These are phyloP conservation scores for Boletus rex-veris DNA, from an alignment of 768 basidiomycete genomes.

Conservation along the genomic window DNA sequence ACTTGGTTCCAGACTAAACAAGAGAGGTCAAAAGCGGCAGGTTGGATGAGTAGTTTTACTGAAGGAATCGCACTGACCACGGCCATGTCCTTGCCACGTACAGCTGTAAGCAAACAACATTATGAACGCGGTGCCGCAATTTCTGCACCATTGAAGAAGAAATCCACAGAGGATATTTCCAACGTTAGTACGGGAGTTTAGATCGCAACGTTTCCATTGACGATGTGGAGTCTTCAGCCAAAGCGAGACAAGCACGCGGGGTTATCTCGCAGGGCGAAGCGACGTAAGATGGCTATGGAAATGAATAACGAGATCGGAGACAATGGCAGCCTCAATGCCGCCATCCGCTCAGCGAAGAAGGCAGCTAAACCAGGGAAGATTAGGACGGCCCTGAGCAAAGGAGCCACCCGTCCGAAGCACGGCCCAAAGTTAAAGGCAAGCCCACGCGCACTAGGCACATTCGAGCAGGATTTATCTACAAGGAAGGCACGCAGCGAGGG, in stretches of 20 bases:
- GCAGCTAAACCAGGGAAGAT: constrained; percentile 71
- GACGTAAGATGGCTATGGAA: constrained; percentile 83
- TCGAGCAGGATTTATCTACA: constrained; percentile 59
- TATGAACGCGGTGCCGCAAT: constrained; percentile 57
- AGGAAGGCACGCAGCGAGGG: constrained; percentile 49
- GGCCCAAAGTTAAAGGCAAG: constrained; percentile 30
- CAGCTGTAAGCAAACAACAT: constrained; percentile 73
- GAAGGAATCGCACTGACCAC: constrained; percentile 5
- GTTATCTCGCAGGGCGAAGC: constrained; percentile 81
- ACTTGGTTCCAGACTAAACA: constrained; percentile 97
- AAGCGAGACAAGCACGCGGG: constrained; percentile 79
- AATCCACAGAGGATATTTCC: constrained; percentile 31
- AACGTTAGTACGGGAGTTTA: constrained; percentile 36
- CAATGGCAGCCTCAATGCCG: constrained; percentile 54
- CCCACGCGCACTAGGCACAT: constrained; percentile 38
- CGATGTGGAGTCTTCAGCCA: constrained; percentile 40
- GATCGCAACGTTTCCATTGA: constrained; percentile 4
- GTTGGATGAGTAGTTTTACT: constrained; percentile 37
- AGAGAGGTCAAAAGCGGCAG: constrained; percentile 78
- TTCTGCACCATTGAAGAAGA: constrained; percentile 38
- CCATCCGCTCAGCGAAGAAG: constrained; percentile 88
- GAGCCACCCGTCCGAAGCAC: constrained; percentile 33
- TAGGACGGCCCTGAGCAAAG: constrained; percentile 46
- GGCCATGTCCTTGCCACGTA: not conserved
- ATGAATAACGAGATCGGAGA: constrained; percentile 67